A percentile compares a stretch with the other conserved stretches of the same genome.
Conservation (phyloP, 1,284 basidiomycete species). For the Fereydounia khargensis region DNA sequence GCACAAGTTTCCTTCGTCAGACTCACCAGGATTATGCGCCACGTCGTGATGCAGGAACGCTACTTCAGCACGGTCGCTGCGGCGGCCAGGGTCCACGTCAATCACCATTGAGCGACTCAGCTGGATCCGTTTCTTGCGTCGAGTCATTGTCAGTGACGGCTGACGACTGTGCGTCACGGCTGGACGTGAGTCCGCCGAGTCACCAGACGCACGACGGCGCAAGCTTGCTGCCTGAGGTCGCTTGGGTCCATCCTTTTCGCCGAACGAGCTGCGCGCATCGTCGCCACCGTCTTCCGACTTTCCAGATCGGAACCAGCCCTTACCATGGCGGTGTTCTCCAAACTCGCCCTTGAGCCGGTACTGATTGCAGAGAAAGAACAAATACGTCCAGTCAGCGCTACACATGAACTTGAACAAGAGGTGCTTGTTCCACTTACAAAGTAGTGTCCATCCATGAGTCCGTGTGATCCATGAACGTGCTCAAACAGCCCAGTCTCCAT, state of each 20-base stretch:
- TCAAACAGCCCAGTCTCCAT: constrained; percentile 46
- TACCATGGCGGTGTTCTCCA: constrained; percentile 10
- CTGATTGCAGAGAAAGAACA: no score
- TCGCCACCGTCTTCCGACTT: constrained; percentile 1
- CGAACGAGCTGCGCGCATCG: constrained; percentile 17
- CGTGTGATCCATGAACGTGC: constrained; percentile 48
- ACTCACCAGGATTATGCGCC: constrained; percentile 54
- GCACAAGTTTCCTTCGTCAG: constrained; percentile 2
- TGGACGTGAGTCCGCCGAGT: not conserved
- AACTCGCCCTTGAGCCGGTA: constrained; percentile 37
- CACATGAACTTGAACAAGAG: no score
- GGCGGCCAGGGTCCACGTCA: constrained; percentile 48
- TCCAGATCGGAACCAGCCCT: constrained; percentile 15
- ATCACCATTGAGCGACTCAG: constrained; percentile 50
- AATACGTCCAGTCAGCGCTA: no score
- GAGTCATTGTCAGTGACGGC: constrained; percentile 8
- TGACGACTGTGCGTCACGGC: not conserved
- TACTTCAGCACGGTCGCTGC: constrained; percentile 51
- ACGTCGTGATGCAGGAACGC: constrained; percentile 55
- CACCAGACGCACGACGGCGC: not conserved
- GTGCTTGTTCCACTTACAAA: no score
- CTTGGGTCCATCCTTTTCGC: constrained; percentile 10
- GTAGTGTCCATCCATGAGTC: constrained; percentile 55
- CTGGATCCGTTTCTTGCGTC: constrained; percentile 26
- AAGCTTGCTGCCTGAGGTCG: constrained; percentile 11